Conservation (phyloP, 1,284 basidiomycete genomes). For the Ustanciosporium gigantosporum region DNA sequence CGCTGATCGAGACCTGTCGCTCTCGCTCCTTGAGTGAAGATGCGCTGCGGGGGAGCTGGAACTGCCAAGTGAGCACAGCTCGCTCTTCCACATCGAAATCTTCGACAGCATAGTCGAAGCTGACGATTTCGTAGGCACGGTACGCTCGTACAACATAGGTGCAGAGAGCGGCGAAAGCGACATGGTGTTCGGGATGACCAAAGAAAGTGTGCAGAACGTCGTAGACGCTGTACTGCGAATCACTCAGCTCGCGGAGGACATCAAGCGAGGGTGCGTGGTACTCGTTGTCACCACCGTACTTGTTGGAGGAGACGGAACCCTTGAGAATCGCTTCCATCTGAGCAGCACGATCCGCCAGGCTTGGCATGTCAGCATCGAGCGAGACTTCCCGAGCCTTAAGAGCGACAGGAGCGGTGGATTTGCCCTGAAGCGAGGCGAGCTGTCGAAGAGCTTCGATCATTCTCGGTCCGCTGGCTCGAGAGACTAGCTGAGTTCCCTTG, state of each 20-base stretch:
- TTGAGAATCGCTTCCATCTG: conserved; percentile 96
- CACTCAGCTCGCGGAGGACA: conserved; percentile 86
- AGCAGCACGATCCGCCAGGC: conserved; percentile 85
- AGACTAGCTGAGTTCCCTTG: conserved; percentile 46
- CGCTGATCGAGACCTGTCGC: conserved; percentile 56
- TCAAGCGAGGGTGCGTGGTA: conserved; percentile 72
- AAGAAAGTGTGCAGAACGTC: conserved; percentile 97
- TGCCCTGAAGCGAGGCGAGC: conserved; percentile 75
- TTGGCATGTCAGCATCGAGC: conserved; percentile 93
- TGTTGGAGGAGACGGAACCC: conserved; percentile 77
- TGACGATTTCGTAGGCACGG: conserved; percentile 87
- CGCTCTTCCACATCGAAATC: conserved; percentile 69
- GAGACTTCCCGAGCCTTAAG: conserved; percentile 97
- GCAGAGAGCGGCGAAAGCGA: conserved; percentile 88
- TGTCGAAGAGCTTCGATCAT: conserved; percentile 49
- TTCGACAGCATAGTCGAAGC: conserved; percentile 81
- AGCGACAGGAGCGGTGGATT: conserved; percentile 63
- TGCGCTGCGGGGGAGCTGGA: conserved; percentile 65
- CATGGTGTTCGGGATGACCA: conserved; percentile 70
- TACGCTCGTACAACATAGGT: conserved; percentile 96
- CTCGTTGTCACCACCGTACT: conserved; percentile 79
- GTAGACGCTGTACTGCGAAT: conserved; percentile 94
- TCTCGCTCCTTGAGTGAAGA: conserved; percentile 48
- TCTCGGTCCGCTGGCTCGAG: conserved; percentile 37
- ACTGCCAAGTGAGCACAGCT: conserved; percentile 59